phyloP scores from a whole-genome alignment of 306 rosid genomes.

The Arachis hypogaea region DNA sequence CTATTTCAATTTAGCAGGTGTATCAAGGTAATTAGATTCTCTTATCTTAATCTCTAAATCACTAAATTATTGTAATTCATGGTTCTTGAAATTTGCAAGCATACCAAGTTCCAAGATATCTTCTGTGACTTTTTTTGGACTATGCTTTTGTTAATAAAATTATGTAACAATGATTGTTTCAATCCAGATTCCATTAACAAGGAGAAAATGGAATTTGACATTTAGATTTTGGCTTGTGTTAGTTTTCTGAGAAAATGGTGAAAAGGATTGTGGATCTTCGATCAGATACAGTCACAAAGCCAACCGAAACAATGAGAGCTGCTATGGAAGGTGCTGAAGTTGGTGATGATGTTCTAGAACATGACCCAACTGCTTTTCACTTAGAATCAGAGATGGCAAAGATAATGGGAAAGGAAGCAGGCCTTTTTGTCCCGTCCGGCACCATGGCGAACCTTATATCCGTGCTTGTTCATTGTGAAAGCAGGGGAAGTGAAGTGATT shows the following conservation, averaged over 20 bases:
- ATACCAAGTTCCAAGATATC: neutral
- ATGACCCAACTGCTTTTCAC: constrained; percentile 70
- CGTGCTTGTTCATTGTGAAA: constrained; percentile 87
- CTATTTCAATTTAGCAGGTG: constrained; percentile 8
- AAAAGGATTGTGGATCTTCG: constrained; percentile 72
- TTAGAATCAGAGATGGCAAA: constrained; percentile 77
- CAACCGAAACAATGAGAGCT: constrained; percentile 72
- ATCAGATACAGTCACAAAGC: constrained; percentile 91
- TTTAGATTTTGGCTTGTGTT: constrained; percentile 7
- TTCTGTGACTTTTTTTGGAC: neutral
- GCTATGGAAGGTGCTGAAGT: constrained; percentile 85
- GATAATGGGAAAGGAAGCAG: constrained; percentile 81
- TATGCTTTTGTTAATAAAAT: no score
- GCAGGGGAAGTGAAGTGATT: constrained; percentile 90
- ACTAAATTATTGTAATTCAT: neutral
- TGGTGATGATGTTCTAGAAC: constrained; percentile 76
- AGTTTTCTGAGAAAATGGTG: constrained; percentile 57
- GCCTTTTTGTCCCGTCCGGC: constrained; percentile 87
- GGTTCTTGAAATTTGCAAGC: neutral
- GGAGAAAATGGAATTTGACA: neutral
- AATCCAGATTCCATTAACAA: no score
- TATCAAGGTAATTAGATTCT: constrained; percentile 17
- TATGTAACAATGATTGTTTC: no score
- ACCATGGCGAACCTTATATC: constrained; percentile 94
- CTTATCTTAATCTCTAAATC: neutral